Conservation (phyloP, 169 alveolate genomes). For the Plasmodium fragile region DNA sequence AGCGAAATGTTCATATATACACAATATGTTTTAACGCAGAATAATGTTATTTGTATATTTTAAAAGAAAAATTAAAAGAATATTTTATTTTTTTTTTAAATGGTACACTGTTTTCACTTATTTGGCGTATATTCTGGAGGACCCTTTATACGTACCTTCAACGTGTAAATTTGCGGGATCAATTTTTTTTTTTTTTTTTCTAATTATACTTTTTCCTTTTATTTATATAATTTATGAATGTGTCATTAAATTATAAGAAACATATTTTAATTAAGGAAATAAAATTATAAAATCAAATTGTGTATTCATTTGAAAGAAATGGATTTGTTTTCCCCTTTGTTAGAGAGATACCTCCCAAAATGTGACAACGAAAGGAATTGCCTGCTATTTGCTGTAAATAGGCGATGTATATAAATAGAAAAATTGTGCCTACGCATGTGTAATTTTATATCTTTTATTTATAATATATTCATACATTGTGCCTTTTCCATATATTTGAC, state of each 20-base stretch:
- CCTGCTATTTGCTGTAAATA: neutral
- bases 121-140: neutral
- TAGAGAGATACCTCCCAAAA: neutral
- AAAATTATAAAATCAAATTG: neutral
- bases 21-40: neutral
- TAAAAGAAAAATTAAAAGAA: neutral
- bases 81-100: neutral
- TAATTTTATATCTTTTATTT: neutral
- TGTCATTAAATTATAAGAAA: neutral
- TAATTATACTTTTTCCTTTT: slow-evolving; percentile 19
- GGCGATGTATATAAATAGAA: neutral
- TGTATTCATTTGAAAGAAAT: neutral
- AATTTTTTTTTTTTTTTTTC: slow-evolving; percentile 12
- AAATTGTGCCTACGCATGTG: neutral
- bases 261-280: neutral
- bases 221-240: neutral
- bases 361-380: neutral
- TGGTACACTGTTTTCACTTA: slow-evolving; percentile 4
- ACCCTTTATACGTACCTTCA: neutral
- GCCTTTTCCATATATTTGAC: neutral
- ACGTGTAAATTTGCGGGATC: slow-evolving; percentile 19
- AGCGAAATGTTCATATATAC: neutral
- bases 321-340: neutral
- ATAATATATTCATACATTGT: neutral
- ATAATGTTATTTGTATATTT: neutral